Conservation (phyloP, 345 rosid genomes). For the Rhizophora mangle region DNA sequence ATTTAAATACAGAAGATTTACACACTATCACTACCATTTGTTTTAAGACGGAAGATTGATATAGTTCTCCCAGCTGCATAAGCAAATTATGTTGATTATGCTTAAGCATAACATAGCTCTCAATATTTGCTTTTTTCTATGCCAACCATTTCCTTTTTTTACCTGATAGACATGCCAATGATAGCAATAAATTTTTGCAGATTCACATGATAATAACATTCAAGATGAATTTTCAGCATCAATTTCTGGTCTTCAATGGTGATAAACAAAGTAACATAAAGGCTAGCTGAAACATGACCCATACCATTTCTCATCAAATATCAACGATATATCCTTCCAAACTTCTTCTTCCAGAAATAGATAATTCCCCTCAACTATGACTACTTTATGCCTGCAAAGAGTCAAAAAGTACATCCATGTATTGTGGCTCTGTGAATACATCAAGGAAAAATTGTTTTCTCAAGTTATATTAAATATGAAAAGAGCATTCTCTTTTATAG, state of each 20-base stretch:
- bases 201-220: background rate
- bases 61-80: background rate
- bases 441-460: background rate
- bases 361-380: slow-evolving; percentile 87
- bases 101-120: background rate
- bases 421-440: background rate
- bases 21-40: background rate
- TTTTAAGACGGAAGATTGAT: background rate
- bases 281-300: slow-evolving; percentile 10
- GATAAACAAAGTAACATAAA: slow-evolving; percentile 6
- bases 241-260: background rate
- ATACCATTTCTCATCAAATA: slow-evolving; percentile 94
- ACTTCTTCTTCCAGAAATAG: slow-evolving; percentile 55
- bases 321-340: slow-evolving; percentile 72
- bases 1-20: too few relatives aligned
- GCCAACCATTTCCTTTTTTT: too few relatives aligned
- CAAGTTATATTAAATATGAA: too few relatives aligned
- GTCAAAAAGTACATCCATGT: background rate
- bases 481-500: too few relatives aligned
- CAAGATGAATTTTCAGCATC: slow-evolving; percentile 1
- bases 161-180: too few relatives aligned
- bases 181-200: too few relatives aligned
- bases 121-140: background rate
- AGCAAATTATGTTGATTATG: background rate
- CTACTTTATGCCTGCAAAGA: slow-evolving; percentile 78